Conservation (phyloP, 2,329 filamentous ascomycete species). For the Phyllosticta ampelicida region DNA sequence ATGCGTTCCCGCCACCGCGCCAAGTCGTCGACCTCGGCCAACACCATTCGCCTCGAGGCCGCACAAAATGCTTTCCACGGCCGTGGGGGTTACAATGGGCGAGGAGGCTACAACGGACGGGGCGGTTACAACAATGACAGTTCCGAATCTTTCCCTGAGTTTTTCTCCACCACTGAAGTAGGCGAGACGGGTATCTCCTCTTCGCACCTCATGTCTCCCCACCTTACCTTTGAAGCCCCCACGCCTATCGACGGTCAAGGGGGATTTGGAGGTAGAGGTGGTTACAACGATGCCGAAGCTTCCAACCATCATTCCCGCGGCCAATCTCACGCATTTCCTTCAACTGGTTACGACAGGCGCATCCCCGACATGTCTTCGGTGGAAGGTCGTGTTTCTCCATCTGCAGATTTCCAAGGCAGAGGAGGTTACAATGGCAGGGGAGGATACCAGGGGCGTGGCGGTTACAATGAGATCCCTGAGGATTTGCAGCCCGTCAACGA, state of each 20-base stretch:
- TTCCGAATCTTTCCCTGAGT: slow-evolving; percentile 14
- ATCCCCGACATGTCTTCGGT: neutral
- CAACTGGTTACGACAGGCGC: slow-evolving; percentile 4
- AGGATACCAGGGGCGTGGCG: slow-evolving; percentile 20
- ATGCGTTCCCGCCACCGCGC: slow-evolving; percentile 6
- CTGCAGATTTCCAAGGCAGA: slow-evolving; percentile 15
- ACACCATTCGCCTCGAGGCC: slow-evolving; percentile 4
- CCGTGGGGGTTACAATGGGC: slow-evolving; percentile 18
- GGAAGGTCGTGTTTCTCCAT: slow-evolving; percentile 4
- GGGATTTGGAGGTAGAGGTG: slow-evolving; percentile 15
- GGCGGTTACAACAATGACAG: slow-evolving; percentile 24
- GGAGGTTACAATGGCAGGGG: slow-evolving; percentile 20
- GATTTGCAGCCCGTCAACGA: neutral
- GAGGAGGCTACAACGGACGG: slow-evolving; percentile 25
- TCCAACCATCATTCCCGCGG: slow-evolving; percentile 1
- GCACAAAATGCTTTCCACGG: slow-evolving; percentile 15
- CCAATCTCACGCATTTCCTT: neutral
- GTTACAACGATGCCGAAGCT: slow-evolving; percentile 13
- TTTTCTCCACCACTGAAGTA: neutral
- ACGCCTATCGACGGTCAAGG: slow-evolving; percentile 8
- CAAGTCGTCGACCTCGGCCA: slow-evolving; percentile 3
- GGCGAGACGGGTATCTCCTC: neutral
- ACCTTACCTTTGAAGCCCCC: slow-evolving; percentile 5
- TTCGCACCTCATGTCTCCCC: slow-evolving; percentile 1
- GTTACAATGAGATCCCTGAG: slow-evolving; percentile 11